Evolutionary conservation across 768 basidiomycete genomes (phyloP).

Genomic region (Rhizopogon sp.): DNA sequence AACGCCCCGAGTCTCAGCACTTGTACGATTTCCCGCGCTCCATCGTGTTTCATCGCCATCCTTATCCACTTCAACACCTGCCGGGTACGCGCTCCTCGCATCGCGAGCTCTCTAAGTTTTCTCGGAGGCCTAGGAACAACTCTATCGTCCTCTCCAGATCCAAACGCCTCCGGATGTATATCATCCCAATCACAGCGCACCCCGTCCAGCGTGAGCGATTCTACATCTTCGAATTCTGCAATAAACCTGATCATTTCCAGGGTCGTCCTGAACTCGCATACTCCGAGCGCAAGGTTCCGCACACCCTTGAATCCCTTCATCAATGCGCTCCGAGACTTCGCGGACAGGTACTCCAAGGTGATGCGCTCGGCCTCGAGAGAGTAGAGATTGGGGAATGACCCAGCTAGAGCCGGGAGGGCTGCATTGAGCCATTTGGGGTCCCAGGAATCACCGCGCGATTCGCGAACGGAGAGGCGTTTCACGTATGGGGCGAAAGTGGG

Average conservation of each 20-base stretch:
- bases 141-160: not conserved
- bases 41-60: slow-evolving; percentile 10
- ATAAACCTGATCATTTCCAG: slow-evolving; percentile 24
- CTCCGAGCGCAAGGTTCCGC: slow-evolving; percentile 16
- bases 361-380: slow-evolving; percentile 24
- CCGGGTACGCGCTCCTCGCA: slow-evolving; percentile 19
- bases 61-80: slow-evolving; percentile 26
- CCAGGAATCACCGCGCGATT: slow-evolving; percentile 26
- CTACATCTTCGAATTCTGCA: slow-evolving; percentile 20
- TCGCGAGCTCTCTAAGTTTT: slow-evolving; percentile 20
- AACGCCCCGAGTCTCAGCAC: slow-evolving; percentile 24
- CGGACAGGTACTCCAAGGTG: slow-evolving; percentile 28
- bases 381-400: slow-evolving; percentile 15
- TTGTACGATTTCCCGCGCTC: not conserved
- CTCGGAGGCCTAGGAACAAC: slow-evolving; percentile 11
- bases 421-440: slow-evolving; percentile 29
- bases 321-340: slow-evolving; percentile 20
- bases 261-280: slow-evolving; percentile 20
- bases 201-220: slow-evolving; percentile 24
- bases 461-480: slow-evolving; percentile 18
- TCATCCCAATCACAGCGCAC: slow-evolving; percentile 15
- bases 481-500: slow-evolving; percentile 59
- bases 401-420: slow-evolving; percentile 19
- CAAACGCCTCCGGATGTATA: not conserved
- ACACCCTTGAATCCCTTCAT: slow-evolving; percentile 18